Percentiles rank a stretch among this genome's conserved stretches.
Conservation (phyloP, 2,329 filamentous ascomycete genomes). For the Rhynchosporium agropyri region DNA sequence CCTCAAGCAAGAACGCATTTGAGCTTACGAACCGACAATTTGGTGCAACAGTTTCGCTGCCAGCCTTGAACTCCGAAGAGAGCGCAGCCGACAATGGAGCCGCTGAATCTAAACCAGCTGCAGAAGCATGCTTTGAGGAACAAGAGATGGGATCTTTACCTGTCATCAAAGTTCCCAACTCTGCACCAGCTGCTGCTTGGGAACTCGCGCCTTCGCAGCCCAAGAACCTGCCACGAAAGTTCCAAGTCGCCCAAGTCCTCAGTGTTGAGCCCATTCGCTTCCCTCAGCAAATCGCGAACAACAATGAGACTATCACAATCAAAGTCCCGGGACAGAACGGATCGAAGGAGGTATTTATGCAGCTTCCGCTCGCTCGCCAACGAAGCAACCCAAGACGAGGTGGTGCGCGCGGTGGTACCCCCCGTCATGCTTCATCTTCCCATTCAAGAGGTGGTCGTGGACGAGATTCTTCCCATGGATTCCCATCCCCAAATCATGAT, state of each 20-base stretch:
- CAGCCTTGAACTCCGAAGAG: slow-evolving; percentile 40
- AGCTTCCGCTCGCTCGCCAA: slow-evolving; percentile 35
- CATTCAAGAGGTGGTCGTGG: slow-evolving; percentile 39
- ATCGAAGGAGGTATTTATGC: slow-evolving; percentile 46
- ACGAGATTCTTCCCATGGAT: slow-evolving; percentile 36
- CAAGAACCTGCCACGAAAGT: slow-evolving; percentile 57
- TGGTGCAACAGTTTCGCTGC: slow-evolving; percentile 71
- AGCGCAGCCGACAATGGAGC: slow-evolving; percentile 48
- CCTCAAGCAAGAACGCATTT: slow-evolving; percentile 67
- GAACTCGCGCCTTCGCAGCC: slow-evolving; percentile 56
- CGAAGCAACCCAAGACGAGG: slow-evolving; percentile 41
- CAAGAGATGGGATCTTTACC: slow-evolving; percentile 80
- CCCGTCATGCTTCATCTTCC: slow-evolving; percentile 35
- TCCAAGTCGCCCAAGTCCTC: slow-evolving; percentile 51
- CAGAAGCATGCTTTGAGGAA: slow-evolving; percentile 79
- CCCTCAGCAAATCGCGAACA: slow-evolving; percentile 44
- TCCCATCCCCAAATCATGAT: slow-evolving; percentile 35
- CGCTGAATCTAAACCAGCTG: slow-evolving; percentile 66
- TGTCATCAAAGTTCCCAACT: slow-evolving; percentile 66
- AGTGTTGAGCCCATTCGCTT: slow-evolving; percentile 50
- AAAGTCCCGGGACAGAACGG: slow-evolving; percentile 51
- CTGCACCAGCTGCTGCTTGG: slow-evolving; percentile 65
- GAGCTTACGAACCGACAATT: slow-evolving; percentile 54
- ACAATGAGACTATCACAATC: slow-evolving; percentile 47
- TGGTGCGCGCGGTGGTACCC: slow-evolving; percentile 33